phyloP scores from a whole-genome alignment of 331 rosid species.

The Rosa hybrid region DNA sequence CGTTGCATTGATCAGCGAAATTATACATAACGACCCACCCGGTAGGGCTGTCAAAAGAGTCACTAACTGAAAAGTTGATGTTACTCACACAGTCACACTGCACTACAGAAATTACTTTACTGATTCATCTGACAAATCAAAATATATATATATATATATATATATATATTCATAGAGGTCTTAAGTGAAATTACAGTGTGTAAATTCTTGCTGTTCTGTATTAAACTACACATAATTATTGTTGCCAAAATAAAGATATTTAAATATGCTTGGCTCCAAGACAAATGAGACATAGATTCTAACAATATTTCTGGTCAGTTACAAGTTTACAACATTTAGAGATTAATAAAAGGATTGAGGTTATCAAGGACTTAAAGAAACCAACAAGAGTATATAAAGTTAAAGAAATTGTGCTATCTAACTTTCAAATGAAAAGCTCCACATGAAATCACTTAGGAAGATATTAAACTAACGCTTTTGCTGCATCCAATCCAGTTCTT shows the following conservation, averaged over 20 bases:
- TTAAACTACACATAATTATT: not conserved
- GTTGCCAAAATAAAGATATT: not conserved
- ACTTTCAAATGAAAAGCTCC: constrained; percentile 4
- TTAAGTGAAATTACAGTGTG: not conserved
- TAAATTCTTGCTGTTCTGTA: not conserved
- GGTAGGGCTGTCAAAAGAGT: no score
- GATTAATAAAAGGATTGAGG: not conserved
- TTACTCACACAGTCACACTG: constrained; percentile 6
- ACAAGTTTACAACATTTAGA: not conserved
- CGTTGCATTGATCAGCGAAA: no score
- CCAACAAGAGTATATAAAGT: not conserved
- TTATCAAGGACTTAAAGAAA: not conserved
- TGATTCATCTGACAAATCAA: not conserved
- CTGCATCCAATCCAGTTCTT: constrained; percentile 5
- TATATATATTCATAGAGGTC: not conserved
- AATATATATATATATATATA: no score
- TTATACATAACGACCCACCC: no score
- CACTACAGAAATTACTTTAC: not conserved
- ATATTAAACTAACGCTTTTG: not conserved
- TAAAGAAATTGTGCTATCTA: not conserved
- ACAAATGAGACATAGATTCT: constrained; percentile 7
- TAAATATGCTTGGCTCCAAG: not conserved
- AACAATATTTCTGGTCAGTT: not conserved
- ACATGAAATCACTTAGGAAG: not conserved
- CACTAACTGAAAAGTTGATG: not conserved